These are phyloP conservation scores for Colletotrichum liaoningense DNA, from an alignment of 2,329 filamentous ascomycete species.

Conservation along the genomic window DNA sequence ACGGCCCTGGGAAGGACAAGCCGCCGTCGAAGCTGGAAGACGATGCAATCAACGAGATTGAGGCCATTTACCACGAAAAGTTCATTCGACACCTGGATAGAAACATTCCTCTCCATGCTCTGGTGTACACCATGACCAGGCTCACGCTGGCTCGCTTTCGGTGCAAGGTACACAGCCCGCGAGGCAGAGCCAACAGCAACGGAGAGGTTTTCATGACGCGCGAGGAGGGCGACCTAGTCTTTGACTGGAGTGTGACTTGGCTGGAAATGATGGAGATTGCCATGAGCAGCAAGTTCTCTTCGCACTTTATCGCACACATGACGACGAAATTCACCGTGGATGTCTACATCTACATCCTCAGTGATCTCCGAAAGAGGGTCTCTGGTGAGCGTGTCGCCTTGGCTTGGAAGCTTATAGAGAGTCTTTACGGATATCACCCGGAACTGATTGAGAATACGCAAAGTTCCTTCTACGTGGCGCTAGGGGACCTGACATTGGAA, in stretches of 20 bases:
- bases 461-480: not conserved
- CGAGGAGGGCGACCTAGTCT: constrained; percentile 40
- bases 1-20: constrained; percentile 8
- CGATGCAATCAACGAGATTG: constrained; percentile 42
- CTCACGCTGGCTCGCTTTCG: constrained; percentile 43
- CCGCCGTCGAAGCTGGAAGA: constrained; percentile 34
- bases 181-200: constrained; percentile 14
- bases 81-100: constrained; percentile 39
- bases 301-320: constrained; percentile 44
- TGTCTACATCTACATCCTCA: constrained; percentile 45
- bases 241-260: constrained; percentile 39
- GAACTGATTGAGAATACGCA: constrained; percentile 27
- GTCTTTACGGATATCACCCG: constrained; percentile 40
- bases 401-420: constrained; percentile 43
- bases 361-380: constrained; percentile 42
- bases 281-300: constrained; percentile 42
- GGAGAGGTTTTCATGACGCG: constrained; percentile 33
- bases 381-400: constrained; percentile 34
- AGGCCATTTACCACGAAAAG: constrained; percentile 40
- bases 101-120: constrained; percentile 43
- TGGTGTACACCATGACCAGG: constrained; percentile 39
- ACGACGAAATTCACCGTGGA: constrained; percentile 43
- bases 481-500: constrained; percentile 1
- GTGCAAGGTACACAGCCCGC: constrained; percentile 44
- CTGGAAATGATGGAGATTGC: constrained; percentile 40